These are phyloP conservation scores for Hibiscus mutabilis DNA, from an alignment of 345 rosid species.

Conservation along the genomic window DNA sequence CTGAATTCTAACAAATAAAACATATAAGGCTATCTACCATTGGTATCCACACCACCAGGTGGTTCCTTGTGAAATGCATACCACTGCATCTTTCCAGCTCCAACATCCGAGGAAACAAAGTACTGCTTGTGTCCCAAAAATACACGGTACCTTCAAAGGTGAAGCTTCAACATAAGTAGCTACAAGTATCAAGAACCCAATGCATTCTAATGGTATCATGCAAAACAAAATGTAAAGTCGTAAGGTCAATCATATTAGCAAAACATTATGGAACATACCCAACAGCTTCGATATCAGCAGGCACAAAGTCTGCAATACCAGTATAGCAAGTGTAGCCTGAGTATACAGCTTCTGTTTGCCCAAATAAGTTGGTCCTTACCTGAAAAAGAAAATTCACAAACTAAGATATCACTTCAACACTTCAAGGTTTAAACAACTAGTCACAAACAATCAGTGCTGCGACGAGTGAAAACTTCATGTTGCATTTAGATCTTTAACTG, in stretches of 20 bases:
- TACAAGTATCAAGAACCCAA: neutral
- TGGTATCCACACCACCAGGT: slow-evolving; percentile 64
- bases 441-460: neutral
- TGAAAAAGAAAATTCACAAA: slow-evolving; percentile 17
- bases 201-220: neutral
- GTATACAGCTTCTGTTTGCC: slow-evolving; percentile 64
- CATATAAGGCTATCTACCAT: slow-evolving; percentile 34
- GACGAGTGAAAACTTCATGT: neutral
- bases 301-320: slow-evolving; percentile 87
- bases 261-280: slow-evolving; percentile 45
- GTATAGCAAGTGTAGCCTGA: slow-evolving; percentile 92
- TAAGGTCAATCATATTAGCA: neutral
- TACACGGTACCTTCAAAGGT: slow-evolving; percentile 62
- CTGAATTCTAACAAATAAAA: slow-evolving; percentile 2
- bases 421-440: neutral
- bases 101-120: slow-evolving; percentile 94
- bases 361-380: slow-evolving; percentile 84
- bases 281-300: slow-evolving; percentile 80
- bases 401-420: neutral
- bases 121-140: slow-evolving; percentile 95
- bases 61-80: slow-evolving; percentile 84
- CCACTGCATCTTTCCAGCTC: slow-evolving; percentile 99
- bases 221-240: neutral
- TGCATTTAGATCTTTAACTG: neutral
- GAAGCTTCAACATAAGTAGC: slow-evolving; percentile 13